Conservation (phyloP, 2,329 filamentous ascomycete genomes). For the Clonostachys chloroleuca region DNA sequence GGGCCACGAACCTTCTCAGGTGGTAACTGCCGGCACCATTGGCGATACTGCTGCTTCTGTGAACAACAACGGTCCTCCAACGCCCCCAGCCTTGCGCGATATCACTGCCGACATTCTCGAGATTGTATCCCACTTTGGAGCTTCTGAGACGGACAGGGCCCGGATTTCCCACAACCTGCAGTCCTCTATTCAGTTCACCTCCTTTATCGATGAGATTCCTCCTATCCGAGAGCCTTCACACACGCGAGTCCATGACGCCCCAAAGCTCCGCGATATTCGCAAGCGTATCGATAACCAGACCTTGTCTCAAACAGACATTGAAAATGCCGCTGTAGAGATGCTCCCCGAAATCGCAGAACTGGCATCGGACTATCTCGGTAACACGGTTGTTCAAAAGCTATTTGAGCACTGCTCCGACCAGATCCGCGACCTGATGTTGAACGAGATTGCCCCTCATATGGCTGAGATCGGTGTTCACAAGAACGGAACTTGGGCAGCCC, state of each 20-base stretch:
- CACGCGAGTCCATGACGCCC: conserved; percentile 86
- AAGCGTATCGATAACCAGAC: conserved; percentile 97
- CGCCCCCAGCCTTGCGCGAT: conserved; percentile 71
- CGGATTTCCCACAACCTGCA: conserved; percentile 73
- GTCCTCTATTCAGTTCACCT: conserved; percentile 68
- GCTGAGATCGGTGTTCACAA: conserved; percentile 98
- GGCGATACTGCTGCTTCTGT: conserved; percentile 28
- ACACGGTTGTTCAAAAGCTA: conserved; percentile 98
- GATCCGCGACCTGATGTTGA: conserved; percentile 87
- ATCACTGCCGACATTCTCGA: conserved; percentile 78
- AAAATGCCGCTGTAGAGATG: conserved; percentile 90
- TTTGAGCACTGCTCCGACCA: conserved; percentile 94
- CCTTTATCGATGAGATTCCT: conserved; percentile 81
- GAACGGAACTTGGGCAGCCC: conserved; percentile 98
- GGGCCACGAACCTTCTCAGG: conserved; percentile 34
- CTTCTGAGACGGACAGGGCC: conserved; percentile 70
- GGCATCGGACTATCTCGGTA: conserved; percentile 92
- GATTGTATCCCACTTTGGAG: conserved; percentile 87
- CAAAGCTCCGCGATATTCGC: conserved; percentile 89
- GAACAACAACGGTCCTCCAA: conserved; percentile 40
- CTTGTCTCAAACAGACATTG: conserved; percentile 80
- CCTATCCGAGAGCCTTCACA: conserved; percentile 83
- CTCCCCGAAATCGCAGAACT: conserved; percentile 94
- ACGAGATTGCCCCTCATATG: conserved; percentile 82
- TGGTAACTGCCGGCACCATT: conserved; percentile 16